phyloP scores from a whole-genome alignment of 495 filamentous ascomycete species.

The Cercophora samala region DNA sequence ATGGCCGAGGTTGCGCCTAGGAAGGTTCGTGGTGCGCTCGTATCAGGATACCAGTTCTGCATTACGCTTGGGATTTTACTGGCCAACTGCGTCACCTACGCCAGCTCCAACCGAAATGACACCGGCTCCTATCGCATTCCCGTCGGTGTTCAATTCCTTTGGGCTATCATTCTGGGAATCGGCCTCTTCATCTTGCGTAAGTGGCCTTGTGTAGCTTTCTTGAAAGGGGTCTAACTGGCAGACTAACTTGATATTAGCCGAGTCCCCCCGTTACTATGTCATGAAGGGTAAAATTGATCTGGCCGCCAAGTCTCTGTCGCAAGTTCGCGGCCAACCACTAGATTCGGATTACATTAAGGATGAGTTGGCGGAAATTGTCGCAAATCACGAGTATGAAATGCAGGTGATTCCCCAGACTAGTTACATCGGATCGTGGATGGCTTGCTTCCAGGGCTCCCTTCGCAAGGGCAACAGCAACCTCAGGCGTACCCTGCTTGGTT shows the following conservation, averaged over 20 bases:
- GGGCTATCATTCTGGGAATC: slow-evolving; percentile 63
- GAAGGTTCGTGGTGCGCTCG: slow-evolving; percentile 66
- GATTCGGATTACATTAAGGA: slow-evolving; percentile 62
- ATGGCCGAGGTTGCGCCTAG: slow-evolving; percentile 66
- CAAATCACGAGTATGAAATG: slow-evolving; percentile 77
- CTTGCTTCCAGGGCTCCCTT: slow-evolving; percentile 59
- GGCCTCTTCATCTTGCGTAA: slow-evolving; percentile 57
- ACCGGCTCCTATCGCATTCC: slow-evolving; percentile 71
- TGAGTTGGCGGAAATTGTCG: slow-evolving; percentile 76
- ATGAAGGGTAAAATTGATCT: slow-evolving; percentile 63
- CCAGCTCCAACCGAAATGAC: slow-evolving; percentile 58
- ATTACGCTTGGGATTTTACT: slow-evolving; percentile 71
- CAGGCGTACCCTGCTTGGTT: slow-evolving; percentile 69
- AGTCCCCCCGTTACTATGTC: slow-evolving; percentile 78
- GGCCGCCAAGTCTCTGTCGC: slow-evolving; percentile 59
- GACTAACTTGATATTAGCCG: slow-evolving; percentile 41
- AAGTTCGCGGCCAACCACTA: slow-evolving; percentile 62
- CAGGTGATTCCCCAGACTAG: slow-evolving; percentile 57
- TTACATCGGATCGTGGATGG: slow-evolving; percentile 64
- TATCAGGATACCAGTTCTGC: slow-evolving; percentile 75
- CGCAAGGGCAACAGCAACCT: slow-evolving; percentile 55
- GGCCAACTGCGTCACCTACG: slow-evolving; percentile 69
- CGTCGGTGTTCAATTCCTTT: slow-evolving; percentile 64
- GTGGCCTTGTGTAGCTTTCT: slow-evolving; percentile 1
- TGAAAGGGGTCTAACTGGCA: neutral